phyloP scores from a whole-genome alignment of 768 basidiomycete species.

The Lentinula guzmanii region DNA sequence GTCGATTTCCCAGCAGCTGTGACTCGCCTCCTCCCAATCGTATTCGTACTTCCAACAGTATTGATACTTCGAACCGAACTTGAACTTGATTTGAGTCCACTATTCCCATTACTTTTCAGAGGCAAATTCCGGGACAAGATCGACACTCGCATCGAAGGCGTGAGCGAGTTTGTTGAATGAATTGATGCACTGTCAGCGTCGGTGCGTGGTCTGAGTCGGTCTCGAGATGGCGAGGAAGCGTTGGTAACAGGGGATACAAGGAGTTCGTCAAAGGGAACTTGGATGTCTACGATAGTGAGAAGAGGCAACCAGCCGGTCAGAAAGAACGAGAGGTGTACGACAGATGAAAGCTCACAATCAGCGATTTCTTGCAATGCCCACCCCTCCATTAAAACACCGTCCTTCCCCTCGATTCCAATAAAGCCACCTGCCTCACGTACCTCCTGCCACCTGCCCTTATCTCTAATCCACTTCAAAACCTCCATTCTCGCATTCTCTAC shows the following conservation, averaged over 20 bases:
- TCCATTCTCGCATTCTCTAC: conserved; percentile 32
- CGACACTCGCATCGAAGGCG: conserved; percentile 7
- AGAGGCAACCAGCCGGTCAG: background rate
- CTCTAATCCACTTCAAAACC: conserved; percentile 63
- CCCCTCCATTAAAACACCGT: conserved; percentile 59
- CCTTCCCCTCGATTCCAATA: background rate
- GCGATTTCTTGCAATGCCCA: conserved; percentile 90
- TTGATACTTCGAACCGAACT: conserved; percentile 30
- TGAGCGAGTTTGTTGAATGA: conserved; percentile 13
- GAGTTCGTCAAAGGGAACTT: conserved; percentile 74
- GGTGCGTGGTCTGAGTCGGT: conserved; percentile 13
- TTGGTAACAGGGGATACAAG: conserved; percentile 29
- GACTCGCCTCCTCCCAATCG: conserved; percentile 15
- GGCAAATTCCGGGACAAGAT: conserved; percentile 29
- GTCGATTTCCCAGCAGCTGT: conserved; percentile 9
- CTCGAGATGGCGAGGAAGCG: conserved; percentile 17
- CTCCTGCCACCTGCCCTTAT: conserved; percentile 59
- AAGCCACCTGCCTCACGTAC: conserved; percentile 1
- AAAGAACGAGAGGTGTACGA: background rate
- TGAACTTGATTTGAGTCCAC: conserved; percentile 1
- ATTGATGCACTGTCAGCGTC: conserved; percentile 35
- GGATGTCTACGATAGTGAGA: conserved; percentile 50
- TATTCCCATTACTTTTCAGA: conserved; percentile 7
- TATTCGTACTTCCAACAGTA: conserved; percentile 10
- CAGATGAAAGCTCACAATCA: conserved; percentile 46